Evolutionary conservation across 164 flowering plant species (phyloP).

Genomic region (Sedum album): DNA sequence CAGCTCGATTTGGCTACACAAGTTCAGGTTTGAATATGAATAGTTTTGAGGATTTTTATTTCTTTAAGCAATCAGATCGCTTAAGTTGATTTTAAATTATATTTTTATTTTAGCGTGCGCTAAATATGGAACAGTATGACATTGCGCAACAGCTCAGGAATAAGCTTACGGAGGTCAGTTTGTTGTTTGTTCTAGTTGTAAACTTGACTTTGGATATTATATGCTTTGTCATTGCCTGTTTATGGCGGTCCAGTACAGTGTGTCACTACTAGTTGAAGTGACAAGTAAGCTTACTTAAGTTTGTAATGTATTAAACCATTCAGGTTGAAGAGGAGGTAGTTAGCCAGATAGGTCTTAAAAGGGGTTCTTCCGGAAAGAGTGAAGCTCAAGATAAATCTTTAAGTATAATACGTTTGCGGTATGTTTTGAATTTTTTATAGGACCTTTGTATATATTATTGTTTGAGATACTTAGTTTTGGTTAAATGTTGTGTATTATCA

Average conservation of each 20-base stretch:
- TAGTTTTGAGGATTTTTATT: background rate
- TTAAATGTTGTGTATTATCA: conserved; percentile 16
- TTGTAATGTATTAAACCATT: too few relatives aligned
- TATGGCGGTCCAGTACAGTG: background rate
- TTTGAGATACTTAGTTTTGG: background rate
- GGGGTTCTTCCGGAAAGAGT: conserved; percentile 62
- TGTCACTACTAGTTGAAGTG: background rate
- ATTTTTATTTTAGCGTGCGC: conserved; percentile 48
- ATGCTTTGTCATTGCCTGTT: background rate
- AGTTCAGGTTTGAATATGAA: conserved; percentile 51
- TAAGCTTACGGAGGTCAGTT: conserved; percentile 73
- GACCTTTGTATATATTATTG: too few relatives aligned
- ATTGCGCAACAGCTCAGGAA: conserved; percentile 75
- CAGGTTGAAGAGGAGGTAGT: conserved; percentile 73
- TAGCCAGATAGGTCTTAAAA: conserved; percentile 53
- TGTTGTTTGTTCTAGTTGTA: background rate
- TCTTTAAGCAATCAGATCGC: background rate
- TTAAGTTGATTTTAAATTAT: background rate
- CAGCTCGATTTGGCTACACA: conserved; percentile 85
- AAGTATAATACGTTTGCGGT: conserved; percentile 72
- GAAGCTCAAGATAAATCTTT: conserved; percentile 87
- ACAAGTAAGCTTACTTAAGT: too few relatives aligned
- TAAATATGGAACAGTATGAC: conserved; percentile 86
- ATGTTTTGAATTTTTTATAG: conserved; percentile 12
- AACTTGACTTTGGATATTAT: background rate